Percentiles rank a stretch among this genome's conserved stretches.
Conservation (phyloP, 106 monocot species). For the Agapanthus africanus region DNA sequence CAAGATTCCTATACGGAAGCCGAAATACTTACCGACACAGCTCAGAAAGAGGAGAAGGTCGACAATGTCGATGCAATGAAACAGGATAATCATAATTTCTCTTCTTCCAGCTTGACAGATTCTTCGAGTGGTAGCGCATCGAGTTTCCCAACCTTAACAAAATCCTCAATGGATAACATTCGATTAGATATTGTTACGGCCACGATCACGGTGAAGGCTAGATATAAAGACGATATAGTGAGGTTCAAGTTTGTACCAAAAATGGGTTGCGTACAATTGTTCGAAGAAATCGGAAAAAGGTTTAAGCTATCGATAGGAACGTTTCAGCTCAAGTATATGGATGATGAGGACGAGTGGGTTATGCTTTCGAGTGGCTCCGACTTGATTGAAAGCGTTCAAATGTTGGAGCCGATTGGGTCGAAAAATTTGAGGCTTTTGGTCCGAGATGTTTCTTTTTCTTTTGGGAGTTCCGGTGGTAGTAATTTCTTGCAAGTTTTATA, state of each 20-base stretch:
- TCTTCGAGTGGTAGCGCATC: constrained; percentile 74
- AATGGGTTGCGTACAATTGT: constrained; percentile 39
- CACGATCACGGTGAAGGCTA: constrained; percentile 76
- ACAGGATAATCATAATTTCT: constrained; percentile 40
- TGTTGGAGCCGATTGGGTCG: constrained; percentile 39
- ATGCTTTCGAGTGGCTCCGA: constrained; percentile 51
- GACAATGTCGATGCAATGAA: too few species aligned
- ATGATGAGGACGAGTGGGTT: constrained; percentile 93
- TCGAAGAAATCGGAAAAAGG: constrained; percentile 59
- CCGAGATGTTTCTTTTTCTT: constrained; percentile 21
- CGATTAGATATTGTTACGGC: too few species aligned
- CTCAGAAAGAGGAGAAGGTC: constrained; percentile 23
- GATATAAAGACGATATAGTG: constrained; percentile 64
- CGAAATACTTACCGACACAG: constrained; percentile 6
- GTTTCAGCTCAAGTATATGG: constrained; percentile 84
- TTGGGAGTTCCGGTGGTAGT: constrained; percentile 51
- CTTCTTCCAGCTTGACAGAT: constrained; percentile 65
- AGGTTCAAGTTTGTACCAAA: constrained; percentile 66
- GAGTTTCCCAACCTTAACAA: constrained; percentile 40
- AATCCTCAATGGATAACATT: constrained; percentile 8
- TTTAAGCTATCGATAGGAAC: constrained; percentile 46
- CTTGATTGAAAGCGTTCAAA: constrained; percentile 62
- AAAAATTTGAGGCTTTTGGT: constrained; percentile 50
- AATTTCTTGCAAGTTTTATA: constrained; percentile 26
- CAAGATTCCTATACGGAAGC: too few species aligned